A percentile compares a stretch with the other conserved stretches of the same genome.
Conservation (phyloP, 2,329 filamentous ascomycete genomes). For the Diplodia sapinea region DNA sequence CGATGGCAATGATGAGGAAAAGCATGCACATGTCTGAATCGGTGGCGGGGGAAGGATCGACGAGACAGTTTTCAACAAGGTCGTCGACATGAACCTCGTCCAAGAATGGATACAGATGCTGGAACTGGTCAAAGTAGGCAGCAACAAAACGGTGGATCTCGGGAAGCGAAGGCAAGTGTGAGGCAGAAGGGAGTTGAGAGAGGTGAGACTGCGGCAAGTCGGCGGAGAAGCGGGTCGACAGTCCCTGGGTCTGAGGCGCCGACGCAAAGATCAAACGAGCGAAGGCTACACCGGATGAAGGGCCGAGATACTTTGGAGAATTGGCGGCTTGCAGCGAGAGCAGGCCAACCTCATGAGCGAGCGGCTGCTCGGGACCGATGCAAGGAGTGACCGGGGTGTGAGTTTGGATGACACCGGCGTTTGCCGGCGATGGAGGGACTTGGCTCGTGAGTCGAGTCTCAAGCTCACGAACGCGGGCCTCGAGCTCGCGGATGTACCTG, state of each 20-base stretch:
- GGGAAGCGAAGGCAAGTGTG: constrained; percentile 41
- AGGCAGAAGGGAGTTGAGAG: constrained; percentile 29
- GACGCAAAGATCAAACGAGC: constrained; percentile 56
- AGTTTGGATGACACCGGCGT: background rate
- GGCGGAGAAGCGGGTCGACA: constrained; percentile 36
- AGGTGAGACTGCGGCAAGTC: constrained; percentile 5
- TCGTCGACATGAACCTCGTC: constrained; percentile 55
- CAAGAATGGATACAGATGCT: constrained; percentile 58
- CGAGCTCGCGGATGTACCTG: constrained; percentile 17
- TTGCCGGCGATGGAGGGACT: background rate
- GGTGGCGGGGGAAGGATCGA: background rate
- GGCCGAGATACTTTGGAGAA: constrained; percentile 60
- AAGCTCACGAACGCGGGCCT: constrained; percentile 4
- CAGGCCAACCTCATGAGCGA: constrained; percentile 60
- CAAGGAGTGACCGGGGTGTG: constrained; percentile 1
- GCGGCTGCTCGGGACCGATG: constrained; percentile 29
- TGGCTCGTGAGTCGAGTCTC: background rate
- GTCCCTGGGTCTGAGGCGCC: constrained; percentile 30
- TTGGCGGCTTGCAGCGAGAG: constrained; percentile 57
- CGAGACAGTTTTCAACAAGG: constrained; percentile 13
- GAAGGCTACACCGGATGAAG: constrained; percentile 62
- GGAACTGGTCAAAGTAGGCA: constrained; percentile 58
- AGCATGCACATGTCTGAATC: background rate
- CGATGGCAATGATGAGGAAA: constrained; percentile 54
- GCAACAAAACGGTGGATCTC: constrained; percentile 51